Evolutionary conservation across 2,329 filamentous ascomycete species (phyloP).

Genomic region (Harringtonia aguacate): DNA sequence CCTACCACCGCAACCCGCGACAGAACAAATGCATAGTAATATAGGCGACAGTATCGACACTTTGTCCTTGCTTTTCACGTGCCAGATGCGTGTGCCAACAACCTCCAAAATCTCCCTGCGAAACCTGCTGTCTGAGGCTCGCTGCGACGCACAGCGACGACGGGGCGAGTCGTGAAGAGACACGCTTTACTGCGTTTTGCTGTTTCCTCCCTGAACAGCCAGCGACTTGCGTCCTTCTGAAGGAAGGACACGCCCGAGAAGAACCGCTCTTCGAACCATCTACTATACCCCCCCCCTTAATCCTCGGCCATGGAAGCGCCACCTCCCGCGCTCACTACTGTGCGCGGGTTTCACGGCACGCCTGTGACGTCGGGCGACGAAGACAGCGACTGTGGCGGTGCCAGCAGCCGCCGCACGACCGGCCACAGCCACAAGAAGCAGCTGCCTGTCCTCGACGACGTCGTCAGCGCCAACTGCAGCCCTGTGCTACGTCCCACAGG

Average conservation of each 20-base stretch:
- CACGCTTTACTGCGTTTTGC: not conserved
- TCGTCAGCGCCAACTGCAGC: constrained; percentile 54
- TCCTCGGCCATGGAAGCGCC: constrained; percentile 27
- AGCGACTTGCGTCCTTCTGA: too few relatives aligned
- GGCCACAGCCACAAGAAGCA: constrained; percentile 27
- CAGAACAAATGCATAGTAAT: constrained; percentile 44
- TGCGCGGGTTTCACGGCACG: constrained; percentile 46
- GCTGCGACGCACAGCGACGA: constrained; percentile 48
- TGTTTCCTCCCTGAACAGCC: not conserved
- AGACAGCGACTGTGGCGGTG: constrained; percentile 38
- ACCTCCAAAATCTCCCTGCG: constrained; percentile 37
- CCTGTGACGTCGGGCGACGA: constrained; percentile 46
- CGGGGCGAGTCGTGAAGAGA: constrained; percentile 26
- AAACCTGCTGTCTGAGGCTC: constrained; percentile 38
- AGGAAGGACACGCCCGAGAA: too few relatives aligned
- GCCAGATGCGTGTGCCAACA: constrained; percentile 48
- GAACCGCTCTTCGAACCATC: not conserved
- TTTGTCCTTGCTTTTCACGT: constrained; percentile 38
- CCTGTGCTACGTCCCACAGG: constrained; percentile 39
- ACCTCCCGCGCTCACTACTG: constrained; percentile 39
- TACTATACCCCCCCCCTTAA: not conserved
- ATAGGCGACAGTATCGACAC: constrained; percentile 30
- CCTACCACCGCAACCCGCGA: constrained; percentile 8
- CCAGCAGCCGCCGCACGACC: constrained; percentile 18
- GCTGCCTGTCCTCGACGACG: constrained; percentile 36